Conservation (phyloP, 345 rosid species). For the Schrenkiella parvula region DNA sequence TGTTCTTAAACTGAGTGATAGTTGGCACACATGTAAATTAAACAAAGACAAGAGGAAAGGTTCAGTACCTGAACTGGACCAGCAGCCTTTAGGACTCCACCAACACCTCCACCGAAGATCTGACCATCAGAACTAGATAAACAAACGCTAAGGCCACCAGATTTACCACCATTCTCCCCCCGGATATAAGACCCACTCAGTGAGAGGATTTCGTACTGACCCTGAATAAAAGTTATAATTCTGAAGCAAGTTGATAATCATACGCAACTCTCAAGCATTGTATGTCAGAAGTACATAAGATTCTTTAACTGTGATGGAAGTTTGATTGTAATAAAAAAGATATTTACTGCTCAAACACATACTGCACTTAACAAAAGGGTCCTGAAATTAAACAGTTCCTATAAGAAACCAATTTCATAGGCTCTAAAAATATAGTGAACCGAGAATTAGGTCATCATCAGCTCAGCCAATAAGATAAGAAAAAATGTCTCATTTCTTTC, state of each 20-base stretch:
- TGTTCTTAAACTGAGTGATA: neutral
- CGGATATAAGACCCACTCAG: constrained; percentile 82
- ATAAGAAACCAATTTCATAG: neutral
- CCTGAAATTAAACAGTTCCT: neutral
- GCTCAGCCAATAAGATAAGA: neutral
- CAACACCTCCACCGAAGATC: constrained; percentile 90
- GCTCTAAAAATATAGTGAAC: neutral
- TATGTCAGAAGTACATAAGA: neutral
- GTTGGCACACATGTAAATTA: neutral
- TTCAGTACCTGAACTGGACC: constrained; percentile 98
- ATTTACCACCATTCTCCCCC: constrained; percentile 66
- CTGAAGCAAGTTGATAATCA: constrained; percentile 12
- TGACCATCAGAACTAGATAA: constrained; percentile 69
- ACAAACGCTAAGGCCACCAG: constrained; percentile 85
- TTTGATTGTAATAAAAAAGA: neutral
- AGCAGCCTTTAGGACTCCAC: constrained; percentile 75
- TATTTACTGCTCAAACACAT: neutral
- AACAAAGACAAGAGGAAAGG: neutral
- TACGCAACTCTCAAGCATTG: constrained; percentile 16
- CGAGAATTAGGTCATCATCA: neutral
- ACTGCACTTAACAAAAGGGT: neutral
- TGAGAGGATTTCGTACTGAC: constrained; percentile 79
- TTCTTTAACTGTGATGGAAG: neutral
- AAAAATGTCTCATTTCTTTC: neutral
- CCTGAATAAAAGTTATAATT: constrained; percentile 44